These are phyloP conservation scores for Staphylotrichum tortipilum DNA, from an alignment of 495 filamentous ascomycete species.

Conservation along the genomic window DNA sequence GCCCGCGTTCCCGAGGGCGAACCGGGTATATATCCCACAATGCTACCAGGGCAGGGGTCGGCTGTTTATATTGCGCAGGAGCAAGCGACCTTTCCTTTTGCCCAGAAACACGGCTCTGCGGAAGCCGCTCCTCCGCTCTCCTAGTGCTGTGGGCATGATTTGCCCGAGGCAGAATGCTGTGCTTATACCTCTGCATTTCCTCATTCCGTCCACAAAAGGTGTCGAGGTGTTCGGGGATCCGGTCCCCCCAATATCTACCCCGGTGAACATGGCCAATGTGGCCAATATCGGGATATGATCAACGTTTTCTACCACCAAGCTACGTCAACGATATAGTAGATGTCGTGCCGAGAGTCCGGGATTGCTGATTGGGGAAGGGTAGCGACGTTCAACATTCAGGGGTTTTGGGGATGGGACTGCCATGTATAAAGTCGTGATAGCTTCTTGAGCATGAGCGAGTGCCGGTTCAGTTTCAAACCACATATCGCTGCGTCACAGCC, in stretches of 20 bases:
- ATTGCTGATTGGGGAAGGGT: too few relatives aligned
- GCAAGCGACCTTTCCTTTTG: slow-evolving; percentile 1
- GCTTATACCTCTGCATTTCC: not conserved
- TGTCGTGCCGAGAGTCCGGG: not conserved
- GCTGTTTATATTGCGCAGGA: not conserved
- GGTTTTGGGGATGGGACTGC: too few relatives aligned
- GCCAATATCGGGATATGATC: not conserved
- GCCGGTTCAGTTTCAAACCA: too few relatives aligned
- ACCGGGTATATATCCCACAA: not conserved
- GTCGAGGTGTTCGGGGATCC: not conserved
- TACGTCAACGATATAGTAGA: not conserved
- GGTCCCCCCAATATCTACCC: not conserved
- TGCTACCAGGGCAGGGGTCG: not conserved
- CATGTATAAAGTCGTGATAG: not conserved
- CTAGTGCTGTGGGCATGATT: not conserved
- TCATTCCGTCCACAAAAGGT: not conserved
- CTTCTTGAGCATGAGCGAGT: too few relatives aligned
- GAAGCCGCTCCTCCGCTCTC: slow-evolving; percentile 7
- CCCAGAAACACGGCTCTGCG: slow-evolving; percentile 6
- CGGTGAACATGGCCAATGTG: not conserved
- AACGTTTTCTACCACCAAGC: not conserved
- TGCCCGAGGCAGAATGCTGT: not conserved
- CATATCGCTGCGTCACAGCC: too few relatives aligned
- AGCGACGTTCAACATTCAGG: too few relatives aligned
- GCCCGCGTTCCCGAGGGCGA: too few relatives aligned